Base-by-base conservation (phyloP, 352 stramenopile species). In the Phytopythium cucurbitacearum region DNA sequence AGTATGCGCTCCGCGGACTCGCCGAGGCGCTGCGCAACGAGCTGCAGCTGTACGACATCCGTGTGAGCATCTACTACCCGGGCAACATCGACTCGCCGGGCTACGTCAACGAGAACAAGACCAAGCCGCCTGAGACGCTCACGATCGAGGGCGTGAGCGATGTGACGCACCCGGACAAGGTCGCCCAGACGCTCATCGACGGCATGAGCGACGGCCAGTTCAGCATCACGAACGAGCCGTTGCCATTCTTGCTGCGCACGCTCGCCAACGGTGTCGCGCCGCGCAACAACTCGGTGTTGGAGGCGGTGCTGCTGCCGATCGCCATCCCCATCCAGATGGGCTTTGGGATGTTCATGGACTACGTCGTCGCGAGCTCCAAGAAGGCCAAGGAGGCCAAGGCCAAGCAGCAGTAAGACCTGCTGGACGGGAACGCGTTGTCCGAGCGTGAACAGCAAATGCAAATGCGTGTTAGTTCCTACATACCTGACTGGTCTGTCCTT, bases 81-180 rank as follows among this genome's bases (percentile, higher is more conserved):
- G 81, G 80, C 46, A 91, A 88, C 66, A 93, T 95, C 57, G 85
- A 93, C 69, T 82, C 80, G 35, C 81, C 81, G 11, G 81, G 81
- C 13, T 92, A 74, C 37, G 66, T 72, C 40, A 73, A 87, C 59
- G 81, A 95, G 51, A 86, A 93, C 59, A 70, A 65, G 56, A 86
- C 69, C 36, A 94, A 93, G 47, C 83, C 83, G 0, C 56, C 60
- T 7, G 81, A 89, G 70, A 89, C 80, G 16, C 82, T 73, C 43
- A 79, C 68, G 37, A 93, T 95, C 50, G 80, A 93, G 59, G 83
- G 77, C 50, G 57, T 76, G 35, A 84, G 57, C 46, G 67, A 73
- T 52, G 58, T 67, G 4, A 56, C 71, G 36, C 58, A 76, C 38
- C 79, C 85, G 0, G 78, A 91, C 62, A 58, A 64, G 11, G 80